These are phyloP conservation scores for Kuraishia borneana DNA, from an alignment of 805 yeast species.

Conservation along the genomic window DNA sequence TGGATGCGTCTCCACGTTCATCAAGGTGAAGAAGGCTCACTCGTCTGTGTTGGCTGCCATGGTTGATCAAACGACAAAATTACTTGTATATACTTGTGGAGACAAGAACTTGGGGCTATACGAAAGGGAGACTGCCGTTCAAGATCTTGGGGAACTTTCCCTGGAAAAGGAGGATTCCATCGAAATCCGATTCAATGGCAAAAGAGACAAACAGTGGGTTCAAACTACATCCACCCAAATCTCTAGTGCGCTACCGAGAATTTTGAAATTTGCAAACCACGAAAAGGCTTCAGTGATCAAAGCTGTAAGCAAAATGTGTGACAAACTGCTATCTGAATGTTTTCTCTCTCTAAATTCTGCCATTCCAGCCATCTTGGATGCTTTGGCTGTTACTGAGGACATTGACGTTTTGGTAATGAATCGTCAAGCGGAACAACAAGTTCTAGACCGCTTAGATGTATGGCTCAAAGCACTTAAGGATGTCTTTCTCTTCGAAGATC, in stretches of 20 bases:
- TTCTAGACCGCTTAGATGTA: too few relatives aligned
- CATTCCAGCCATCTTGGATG: constrained; percentile 24
- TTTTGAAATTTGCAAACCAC: constrained; percentile 16
- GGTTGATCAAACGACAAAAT: constrained; percentile 16
- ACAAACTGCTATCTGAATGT: constrained; percentile 19
- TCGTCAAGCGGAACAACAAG: too few relatives aligned
- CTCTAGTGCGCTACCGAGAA: constrained; percentile 28
- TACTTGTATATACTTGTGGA: constrained; percentile 25
- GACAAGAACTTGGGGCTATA: constrained; percentile 25
- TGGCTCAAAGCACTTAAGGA: too few relatives aligned
- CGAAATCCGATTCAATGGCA: background rate
- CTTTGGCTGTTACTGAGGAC: too few relatives aligned
- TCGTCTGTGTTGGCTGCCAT: constrained; percentile 21
- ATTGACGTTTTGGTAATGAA: too few relatives aligned
- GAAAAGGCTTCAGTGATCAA: constrained; percentile 21
- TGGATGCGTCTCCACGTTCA: constrained; percentile 34
- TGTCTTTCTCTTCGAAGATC: too few relatives aligned
- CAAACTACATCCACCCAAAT: constrained; percentile 40
- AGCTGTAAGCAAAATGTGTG: constrained; percentile 18
- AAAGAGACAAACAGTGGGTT: constrained; percentile 31
- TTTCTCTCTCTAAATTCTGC: constrained; percentile 22
- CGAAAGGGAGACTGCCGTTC: constrained; percentile 10
- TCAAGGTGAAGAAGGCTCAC: constrained; percentile 27
- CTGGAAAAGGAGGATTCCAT: background rate
- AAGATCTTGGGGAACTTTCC: constrained; percentile 8